Conservation (phyloP, 2,329 filamentous ascomycete species). For the Talaromyces sp. region DNA sequence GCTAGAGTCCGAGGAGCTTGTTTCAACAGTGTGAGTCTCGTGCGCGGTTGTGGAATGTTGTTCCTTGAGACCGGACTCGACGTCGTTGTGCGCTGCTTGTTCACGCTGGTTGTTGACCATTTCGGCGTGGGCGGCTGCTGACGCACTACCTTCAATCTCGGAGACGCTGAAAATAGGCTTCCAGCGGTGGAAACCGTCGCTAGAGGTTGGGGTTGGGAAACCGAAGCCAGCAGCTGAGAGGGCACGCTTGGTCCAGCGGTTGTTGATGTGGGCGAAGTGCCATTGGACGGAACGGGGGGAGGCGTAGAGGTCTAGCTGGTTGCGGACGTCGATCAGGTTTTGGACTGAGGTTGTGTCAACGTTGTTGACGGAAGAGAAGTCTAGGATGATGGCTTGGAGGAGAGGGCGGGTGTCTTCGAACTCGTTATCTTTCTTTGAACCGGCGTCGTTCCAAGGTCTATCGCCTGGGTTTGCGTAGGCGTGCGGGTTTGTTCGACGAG, state of each 20-base stretch:
- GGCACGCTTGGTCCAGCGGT: conserved; percentile 91
- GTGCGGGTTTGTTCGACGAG: conserved; percentile 73
- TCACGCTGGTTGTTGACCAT: conserved; percentile 61
- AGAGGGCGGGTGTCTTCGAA: conserved; percentile 61
- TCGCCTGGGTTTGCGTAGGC: conserved; percentile 70
- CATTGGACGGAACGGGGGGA: conserved; percentile 83
- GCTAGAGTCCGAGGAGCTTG: conserved; percentile 31
- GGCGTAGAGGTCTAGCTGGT: conserved; percentile 86
- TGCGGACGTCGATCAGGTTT: conserved; percentile 89
- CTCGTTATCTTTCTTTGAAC: conserved; percentile 57
- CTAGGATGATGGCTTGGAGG: conserved; percentile 86
- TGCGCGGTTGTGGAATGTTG: conserved; percentile 34
- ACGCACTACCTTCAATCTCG: conserved; percentile 73
- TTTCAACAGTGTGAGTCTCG: conserved; percentile 35
- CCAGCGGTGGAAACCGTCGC: conserved; percentile 69
- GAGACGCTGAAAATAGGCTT: conserved; percentile 95
- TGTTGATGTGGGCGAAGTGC: conserved; percentile 94
- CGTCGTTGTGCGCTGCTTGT: conserved; percentile 25
- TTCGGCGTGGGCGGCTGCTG: conserved; percentile 71
- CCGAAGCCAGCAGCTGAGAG: conserved; percentile 87
- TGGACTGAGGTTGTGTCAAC: conserved; percentile 93
- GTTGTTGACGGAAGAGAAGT: conserved; percentile 92
- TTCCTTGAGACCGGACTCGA: conserved; percentile 36
- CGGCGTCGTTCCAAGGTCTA: conserved; percentile 93
- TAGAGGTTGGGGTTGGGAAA: conserved; percentile 65